phyloP scores from a whole-genome alignment of 139 green algal genomes.

The Mesotaenium endlicherianum region DNA sequence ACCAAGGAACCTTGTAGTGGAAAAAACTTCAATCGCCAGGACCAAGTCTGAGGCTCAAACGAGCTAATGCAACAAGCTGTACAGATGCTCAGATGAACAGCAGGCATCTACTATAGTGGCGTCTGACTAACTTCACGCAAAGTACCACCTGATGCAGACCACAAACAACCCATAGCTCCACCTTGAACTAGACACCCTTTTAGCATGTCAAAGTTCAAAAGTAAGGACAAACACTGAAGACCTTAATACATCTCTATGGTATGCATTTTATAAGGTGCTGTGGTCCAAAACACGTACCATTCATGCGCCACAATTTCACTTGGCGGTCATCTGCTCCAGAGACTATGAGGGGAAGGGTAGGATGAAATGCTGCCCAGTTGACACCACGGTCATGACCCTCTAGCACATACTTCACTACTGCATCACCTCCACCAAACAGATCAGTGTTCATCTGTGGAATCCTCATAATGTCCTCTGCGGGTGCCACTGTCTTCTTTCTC shows the following conservation, averaged over 20 bases:
- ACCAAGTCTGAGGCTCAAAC: no score
- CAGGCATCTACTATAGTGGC: no score
- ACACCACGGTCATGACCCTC: constrained; percentile 98
- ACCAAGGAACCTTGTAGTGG: no score
- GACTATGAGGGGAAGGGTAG: constrained; percentile 95
- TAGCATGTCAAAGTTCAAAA: no score
- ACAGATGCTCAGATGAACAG: no score
- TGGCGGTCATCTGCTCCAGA: constrained; percentile 98
- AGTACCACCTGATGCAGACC: no score
- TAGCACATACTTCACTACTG: constrained; percentile 98
- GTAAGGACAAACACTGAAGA: neutral
- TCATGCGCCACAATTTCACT: constrained; percentile 99
- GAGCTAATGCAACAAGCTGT: no score
- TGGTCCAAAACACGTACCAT: constrained; percentile 75
- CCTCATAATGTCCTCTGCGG: constrained; percentile 81
- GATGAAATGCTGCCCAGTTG: constrained; percentile 99
- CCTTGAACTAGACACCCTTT: no score
- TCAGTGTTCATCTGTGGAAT: constrained; percentile 86
- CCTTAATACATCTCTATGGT: neutral
- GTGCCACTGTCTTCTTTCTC: constrained; percentile 89
- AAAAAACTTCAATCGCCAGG: no score
- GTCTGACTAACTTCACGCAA: no score
- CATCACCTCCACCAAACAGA: constrained; percentile 95
- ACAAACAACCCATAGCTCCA: no score
- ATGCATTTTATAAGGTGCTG: constrained; percentile 50